phyloP scores from a whole-genome alignment of 805 yeast genomes.

The Hanseniaspora lindneri region DNA sequence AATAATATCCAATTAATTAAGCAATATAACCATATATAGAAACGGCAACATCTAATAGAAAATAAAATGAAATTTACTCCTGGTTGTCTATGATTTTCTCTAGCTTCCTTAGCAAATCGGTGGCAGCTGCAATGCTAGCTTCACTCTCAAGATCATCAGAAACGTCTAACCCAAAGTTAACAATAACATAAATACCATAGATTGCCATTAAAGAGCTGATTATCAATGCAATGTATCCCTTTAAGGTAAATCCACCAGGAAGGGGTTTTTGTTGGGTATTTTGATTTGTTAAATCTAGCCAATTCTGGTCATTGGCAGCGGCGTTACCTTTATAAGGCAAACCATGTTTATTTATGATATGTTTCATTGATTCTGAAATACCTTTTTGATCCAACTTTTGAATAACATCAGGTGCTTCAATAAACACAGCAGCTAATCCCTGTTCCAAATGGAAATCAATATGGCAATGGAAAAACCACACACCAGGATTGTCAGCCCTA shows the following conservation, averaged over 20 bases:
- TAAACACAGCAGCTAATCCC: constrained; percentile 59
- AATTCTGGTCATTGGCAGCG: constrained; percentile 48
- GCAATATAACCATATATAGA: no score
- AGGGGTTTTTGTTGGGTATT: constrained; percentile 47
- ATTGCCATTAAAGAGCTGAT: constrained; percentile 46
- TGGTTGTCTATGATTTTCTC: neutral
- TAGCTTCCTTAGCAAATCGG: neutral
- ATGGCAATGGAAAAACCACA: constrained; percentile 91
- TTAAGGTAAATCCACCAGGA: constrained; percentile 58
- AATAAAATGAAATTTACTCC: no score
- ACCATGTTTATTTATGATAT: constrained; percentile 38
- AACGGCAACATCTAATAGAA: no score
- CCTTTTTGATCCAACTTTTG: constrained; percentile 29
- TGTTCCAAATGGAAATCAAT: constrained; percentile 77
- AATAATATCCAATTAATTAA: no score
- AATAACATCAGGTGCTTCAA: constrained; percentile 55
- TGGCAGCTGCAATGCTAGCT: neutral
- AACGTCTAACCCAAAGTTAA: constrained; percentile 55
- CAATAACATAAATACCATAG: constrained; percentile 49
- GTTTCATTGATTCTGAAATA: constrained; percentile 36
- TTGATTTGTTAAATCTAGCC: constrained; percentile 51
- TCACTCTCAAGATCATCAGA: constrained; percentile 1
- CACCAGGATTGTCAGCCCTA: constrained; percentile 78
- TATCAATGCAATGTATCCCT: constrained; percentile 54
- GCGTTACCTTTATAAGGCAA: constrained; percentile 53